Base-by-base conservation (phyloP, 2,329 filamentous ascomycete species). In the Penicillium corylophilum region DNA sequence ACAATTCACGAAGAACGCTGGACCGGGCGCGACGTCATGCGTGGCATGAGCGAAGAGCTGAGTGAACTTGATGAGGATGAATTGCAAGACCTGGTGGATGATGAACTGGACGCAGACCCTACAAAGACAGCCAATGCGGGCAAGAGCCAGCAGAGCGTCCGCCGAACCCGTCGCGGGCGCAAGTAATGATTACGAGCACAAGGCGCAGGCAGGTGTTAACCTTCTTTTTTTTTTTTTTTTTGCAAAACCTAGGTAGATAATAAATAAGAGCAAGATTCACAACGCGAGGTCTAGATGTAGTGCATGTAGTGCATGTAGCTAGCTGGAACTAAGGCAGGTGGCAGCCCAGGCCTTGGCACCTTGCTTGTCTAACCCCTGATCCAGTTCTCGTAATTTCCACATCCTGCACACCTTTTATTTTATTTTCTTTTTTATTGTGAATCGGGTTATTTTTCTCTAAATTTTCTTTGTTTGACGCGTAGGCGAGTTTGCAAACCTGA, bases 1-100 rank as follows among this genome's bases (percentile, higher is more conserved):
- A 93, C 87, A 0, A 83, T 93, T 9, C 78, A 89, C 49, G 87
- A 87, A 58, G 88, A 93, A 71, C 80, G 84, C 46, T 90, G 86
- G 79, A 84, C 82, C 0, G 89, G 86, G 2, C 81, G 86, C 29
- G 88, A 92, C 49, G 84, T 88, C n/a, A 75, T 84, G 59, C 79
- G 84, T 26, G 82, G 79, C 13, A 85, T 93, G 71, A 95, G 89
- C 63, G 92, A 96, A 71, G 89, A 93, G 61, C 79, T 96, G 20
- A 95, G 89, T 50, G 93, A 96, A 66, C 85, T 96, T 68, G 92
- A 95, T 63, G 92, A 96, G 59, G 91, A 95, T 46, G 90, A 93
- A 72, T 78, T 96, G 51, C 86, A 89, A 63, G 89, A 87, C 29
- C 75, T 90, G 36, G 74, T 75, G 13, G 72, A 73, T 48, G 73